Evolutionary conservation across 2,329 filamentous ascomycete species (phyloP).

Genomic region (Botrytis fabae): DNA sequence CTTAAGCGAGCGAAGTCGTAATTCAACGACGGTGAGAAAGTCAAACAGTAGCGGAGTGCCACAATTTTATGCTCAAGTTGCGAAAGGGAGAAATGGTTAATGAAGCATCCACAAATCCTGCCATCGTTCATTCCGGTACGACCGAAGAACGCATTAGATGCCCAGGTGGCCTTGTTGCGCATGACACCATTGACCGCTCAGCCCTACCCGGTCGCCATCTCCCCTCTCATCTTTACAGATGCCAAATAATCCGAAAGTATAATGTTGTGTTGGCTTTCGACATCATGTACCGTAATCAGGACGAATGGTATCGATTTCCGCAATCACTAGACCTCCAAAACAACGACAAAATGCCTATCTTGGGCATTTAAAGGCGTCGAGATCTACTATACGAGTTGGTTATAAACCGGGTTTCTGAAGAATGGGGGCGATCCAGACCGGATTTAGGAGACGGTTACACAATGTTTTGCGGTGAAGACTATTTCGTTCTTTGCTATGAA

Average conservation of each 20-base stretch:
- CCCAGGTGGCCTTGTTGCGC: conserved; percentile 20
- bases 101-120: conserved; percentile 1
- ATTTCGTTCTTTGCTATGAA: not conserved
- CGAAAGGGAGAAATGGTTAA: conserved; percentile 13
- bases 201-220: conserved; percentile 32
- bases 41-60: conserved; percentile 17
- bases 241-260: conserved; percentile 14
- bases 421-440: conserved; percentile 16
- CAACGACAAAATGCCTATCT: not conserved
- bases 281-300: not conserved
- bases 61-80: conserved; percentile 3
- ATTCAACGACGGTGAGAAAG: conserved; percentile 26
- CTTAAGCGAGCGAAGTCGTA: conserved; percentile 23
- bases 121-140: conserved; percentile 16
- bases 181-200: conserved; percentile 28
- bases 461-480: conserved; percentile 20
- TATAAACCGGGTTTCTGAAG: not conserved
- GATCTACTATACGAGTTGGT: not conserved
- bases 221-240: conserved; percentile 19
- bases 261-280: conserved; percentile 10
- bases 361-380: conserved; percentile 13
- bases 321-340: conserved; percentile 1
- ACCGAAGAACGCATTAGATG: conserved; percentile 19
- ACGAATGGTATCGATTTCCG: conserved; percentile 2
- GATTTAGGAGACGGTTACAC: conserved; percentile 17